Conservation (phyloP, 768 basidiomycete species). For the Rhodotorula toruloides region DNA sequence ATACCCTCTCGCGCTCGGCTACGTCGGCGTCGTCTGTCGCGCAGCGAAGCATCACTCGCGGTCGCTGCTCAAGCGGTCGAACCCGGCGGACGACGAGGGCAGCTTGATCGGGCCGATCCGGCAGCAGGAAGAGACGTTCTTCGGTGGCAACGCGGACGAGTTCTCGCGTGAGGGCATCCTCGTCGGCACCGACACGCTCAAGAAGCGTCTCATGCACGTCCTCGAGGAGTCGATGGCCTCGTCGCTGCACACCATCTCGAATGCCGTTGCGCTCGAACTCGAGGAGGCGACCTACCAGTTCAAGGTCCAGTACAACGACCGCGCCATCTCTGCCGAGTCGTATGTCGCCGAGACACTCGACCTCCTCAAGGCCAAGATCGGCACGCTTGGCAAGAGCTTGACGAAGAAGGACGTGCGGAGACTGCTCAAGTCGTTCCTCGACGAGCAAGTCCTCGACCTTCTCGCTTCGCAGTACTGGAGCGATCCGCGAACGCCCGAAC, state of each 20-base stretch:
- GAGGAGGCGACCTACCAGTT: slow-evolving; percentile 98
- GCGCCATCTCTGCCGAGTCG: slow-evolving; percentile 85
- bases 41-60: slow-evolving; percentile 46
- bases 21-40: slow-evolving; percentile 93
- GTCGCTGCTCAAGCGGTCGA: slow-evolving; percentile 10
- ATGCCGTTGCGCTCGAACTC: slow-evolving; percentile 92
- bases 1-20: slow-evolving; percentile 95
- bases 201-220: slow-evolving; percentile 89
- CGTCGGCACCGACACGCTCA: slow-evolving; percentile 86
- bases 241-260: slow-evolving; percentile 89
- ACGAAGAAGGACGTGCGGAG: slow-evolving; percentile 79
- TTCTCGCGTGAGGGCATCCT: slow-evolving; percentile 54
- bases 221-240: slow-evolving; percentile 96
- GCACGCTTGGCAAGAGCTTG: slow-evolving; percentile 76
- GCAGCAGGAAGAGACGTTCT: slow-evolving; percentile 51
- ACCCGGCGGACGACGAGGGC: slow-evolving; percentile 41
- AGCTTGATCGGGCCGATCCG: slow-evolving; percentile 53
- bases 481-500: slow-evolving; percentile 75
- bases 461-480: slow-evolving; percentile 96
- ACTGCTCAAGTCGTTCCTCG: slow-evolving; percentile 85
- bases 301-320: slow-evolving; percentile 97
- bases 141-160: slow-evolving; percentile 47
- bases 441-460: slow-evolving; percentile 94
- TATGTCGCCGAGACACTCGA: slow-evolving; percentile 98
- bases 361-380: slow-evolving; percentile 77